Percentiles rank a stretch among this genome's conserved stretches.
phyloP scores from a whole-genome alignment of 2,329 filamentous ascomycete species.

The Trichoderma cornu-damae region DNA sequence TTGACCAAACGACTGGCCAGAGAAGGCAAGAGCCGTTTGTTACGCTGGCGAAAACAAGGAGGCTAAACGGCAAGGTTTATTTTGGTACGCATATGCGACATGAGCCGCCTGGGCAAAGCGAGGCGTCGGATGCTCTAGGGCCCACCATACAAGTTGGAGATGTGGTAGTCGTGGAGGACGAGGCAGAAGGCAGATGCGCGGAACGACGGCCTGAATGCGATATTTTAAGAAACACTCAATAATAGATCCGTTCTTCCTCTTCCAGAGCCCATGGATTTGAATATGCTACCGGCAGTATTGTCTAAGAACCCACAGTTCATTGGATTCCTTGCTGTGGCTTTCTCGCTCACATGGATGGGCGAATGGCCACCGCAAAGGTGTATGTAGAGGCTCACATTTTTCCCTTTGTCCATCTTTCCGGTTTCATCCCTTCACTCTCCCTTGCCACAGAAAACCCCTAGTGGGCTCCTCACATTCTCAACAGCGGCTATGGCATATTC shows the following conservation, averaged over 20 bases:
- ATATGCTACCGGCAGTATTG: background rate
- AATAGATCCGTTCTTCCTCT: background rate
- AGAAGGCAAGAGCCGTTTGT: slow-evolving; percentile 81
- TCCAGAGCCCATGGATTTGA: background rate
- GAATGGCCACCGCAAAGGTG: background rate
- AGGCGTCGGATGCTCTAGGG: slow-evolving; percentile 23
- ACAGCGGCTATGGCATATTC: slow-evolving; percentile 1
- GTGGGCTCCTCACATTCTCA: background rate
- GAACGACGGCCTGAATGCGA: background rate
- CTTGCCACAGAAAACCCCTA: background rate
- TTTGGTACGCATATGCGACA: slow-evolving; percentile 80
- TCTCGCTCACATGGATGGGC: background rate
- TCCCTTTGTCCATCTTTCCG: background rate
- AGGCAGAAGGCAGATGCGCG: background rate
- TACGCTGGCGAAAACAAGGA: slow-evolving; percentile 80
- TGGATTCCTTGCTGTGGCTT: background rate
- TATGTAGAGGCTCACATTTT: background rate
- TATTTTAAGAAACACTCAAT: background rate
- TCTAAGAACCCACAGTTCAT: background rate
- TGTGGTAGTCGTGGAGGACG: slow-evolving; percentile 26
- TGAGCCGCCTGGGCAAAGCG: slow-evolving; percentile 21
- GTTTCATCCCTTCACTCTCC: background rate
- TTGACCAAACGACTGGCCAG: slow-evolving; percentile 76
- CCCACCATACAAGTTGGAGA: slow-evolving; percentile 50
- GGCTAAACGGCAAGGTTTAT: slow-evolving; percentile 76